These are phyloP conservation scores for Epichloe festucae DNA, from an alignment of 2,329 filamentous ascomycete species.

Conservation along the genomic window DNA sequence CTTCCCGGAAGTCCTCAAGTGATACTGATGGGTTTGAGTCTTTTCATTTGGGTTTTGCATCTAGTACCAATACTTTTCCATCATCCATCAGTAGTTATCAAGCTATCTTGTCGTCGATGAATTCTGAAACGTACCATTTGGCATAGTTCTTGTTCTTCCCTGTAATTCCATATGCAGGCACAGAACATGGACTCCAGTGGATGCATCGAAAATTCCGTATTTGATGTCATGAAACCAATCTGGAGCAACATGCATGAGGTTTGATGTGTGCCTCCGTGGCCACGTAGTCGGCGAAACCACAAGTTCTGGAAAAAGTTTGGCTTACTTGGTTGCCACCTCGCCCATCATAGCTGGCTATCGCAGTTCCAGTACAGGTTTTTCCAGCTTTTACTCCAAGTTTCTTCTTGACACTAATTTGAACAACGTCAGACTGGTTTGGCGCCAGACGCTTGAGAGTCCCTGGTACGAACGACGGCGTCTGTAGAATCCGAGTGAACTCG, in stretches of 20 bases:
- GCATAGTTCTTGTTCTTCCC: slow-evolving; percentile 25
- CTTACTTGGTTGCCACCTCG: background rate
- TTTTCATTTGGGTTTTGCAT: slow-evolving; percentile 11
- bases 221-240: slow-evolving; percentile 41
- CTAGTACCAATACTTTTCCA: slow-evolving; percentile 5
- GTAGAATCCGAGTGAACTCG: background rate
- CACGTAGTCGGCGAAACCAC: background rate
- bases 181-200: slow-evolving; percentile 43
- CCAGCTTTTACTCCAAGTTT: background rate
- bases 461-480: background rate
- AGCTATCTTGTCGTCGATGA: too few species aligned
- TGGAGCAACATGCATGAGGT: background rate
- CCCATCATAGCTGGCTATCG: slow-evolving; percentile 1
- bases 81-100: too few species aligned
- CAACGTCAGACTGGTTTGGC: slow-evolving; percentile 2
- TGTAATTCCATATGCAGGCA: slow-evolving; percentile 39
- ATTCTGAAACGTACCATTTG: slow-evolving; percentile 29
- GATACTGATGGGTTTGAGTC: slow-evolving; percentile 27
- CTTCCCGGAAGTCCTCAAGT: slow-evolving; percentile 28
- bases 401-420: slow-evolving; percentile 4
- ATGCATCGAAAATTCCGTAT: slow-evolving; percentile 41
- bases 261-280: background rate
- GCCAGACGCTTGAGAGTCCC: slow-evolving; percentile 4
- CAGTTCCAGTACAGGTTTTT: background rate
- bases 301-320: background rate